Conservation (phyloP, 257 asterid genomes). For the Fraxinus anomala region DNA sequence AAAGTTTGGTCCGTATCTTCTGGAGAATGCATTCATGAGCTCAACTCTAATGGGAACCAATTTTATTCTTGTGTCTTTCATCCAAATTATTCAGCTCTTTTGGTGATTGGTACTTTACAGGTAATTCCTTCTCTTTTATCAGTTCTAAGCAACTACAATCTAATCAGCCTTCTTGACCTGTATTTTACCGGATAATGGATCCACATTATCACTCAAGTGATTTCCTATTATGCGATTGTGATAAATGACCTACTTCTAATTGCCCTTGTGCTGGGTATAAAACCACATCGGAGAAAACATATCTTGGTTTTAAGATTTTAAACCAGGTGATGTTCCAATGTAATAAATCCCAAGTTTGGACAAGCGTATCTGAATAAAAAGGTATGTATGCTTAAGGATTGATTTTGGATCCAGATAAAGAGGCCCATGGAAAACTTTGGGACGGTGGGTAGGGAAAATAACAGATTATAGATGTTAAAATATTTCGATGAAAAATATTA, state of each 20-base stretch:
- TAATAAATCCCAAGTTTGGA: background rate
- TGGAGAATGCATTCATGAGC: slow-evolving; percentile 85
- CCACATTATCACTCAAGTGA: background rate
- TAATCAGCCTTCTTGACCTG: background rate
- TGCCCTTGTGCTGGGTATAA: background rate
- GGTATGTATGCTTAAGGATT: background rate
- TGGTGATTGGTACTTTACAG: slow-evolving; percentile 86
- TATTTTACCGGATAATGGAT: background rate
- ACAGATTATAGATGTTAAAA: background rate
- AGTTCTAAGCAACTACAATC: background rate
- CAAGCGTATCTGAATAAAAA: background rate
- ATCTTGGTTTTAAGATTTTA: background rate
- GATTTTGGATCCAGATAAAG: background rate
- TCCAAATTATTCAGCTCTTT: slow-evolving; percentile 81
- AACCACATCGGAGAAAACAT: background rate
- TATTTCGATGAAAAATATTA: too few relatives aligned
- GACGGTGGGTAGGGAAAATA: background rate
- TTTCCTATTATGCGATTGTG: background rate
- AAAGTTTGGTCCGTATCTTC: slow-evolving; percentile 91
- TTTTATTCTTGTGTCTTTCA: slow-evolving; percentile 92
- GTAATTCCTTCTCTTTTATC: slow-evolving; percentile 35
- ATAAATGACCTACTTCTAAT: background rate
- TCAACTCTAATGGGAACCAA: slow-evolving; percentile 70
- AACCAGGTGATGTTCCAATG: too few relatives aligned
- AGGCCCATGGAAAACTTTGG: background rate